A percentile compares a stretch with the other conserved stretches of the same genome.
phyloP scores from a whole-genome alignment of 768 basidiomycete genomes.

The Hericium alpestre region DNA sequence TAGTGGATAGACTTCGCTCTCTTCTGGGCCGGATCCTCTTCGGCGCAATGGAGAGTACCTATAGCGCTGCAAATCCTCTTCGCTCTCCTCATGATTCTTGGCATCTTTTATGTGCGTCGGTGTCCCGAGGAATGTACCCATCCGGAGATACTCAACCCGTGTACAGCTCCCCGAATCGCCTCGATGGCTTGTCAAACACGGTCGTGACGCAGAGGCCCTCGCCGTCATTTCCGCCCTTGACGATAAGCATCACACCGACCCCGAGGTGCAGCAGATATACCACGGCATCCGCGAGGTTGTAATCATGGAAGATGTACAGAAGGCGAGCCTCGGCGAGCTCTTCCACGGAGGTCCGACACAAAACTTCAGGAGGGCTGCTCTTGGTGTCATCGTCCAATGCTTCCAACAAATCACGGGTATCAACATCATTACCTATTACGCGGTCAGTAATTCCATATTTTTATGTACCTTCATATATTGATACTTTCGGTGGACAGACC shows the following conservation, averaged over 20 bases:
- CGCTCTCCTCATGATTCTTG: constrained; percentile 41
- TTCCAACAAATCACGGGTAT: constrained; percentile 65
- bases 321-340: constrained; percentile 39
- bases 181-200: constrained; percentile 48
- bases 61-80: constrained; percentile 50
- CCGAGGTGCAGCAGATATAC: constrained; percentile 38
- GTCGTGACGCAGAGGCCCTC: constrained; percentile 42
- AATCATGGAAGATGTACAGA: constrained; percentile 27
- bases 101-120: constrained; percentile 36
- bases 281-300: constrained; percentile 46
- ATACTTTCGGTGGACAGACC: constrained; percentile 22
- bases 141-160: too few species aligned
- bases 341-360: constrained; percentile 46
- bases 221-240: constrained; percentile 56
- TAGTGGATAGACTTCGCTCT: constrained; percentile 38
- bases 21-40: constrained; percentile 42
- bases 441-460: not conserved
- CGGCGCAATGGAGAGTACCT: constrained; percentile 54
- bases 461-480: constrained; percentile 13
- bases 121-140: too few species aligned
- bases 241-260: constrained; percentile 36
- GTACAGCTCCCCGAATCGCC: constrained; percentile 48
- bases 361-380: constrained; percentile 46
- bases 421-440: constrained; percentile 49
- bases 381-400: constrained; percentile 50